phyloP scores from a whole-genome alignment of 2,329 filamentous ascomycete genomes.

The Pochonia chlamydosporia region DNA sequence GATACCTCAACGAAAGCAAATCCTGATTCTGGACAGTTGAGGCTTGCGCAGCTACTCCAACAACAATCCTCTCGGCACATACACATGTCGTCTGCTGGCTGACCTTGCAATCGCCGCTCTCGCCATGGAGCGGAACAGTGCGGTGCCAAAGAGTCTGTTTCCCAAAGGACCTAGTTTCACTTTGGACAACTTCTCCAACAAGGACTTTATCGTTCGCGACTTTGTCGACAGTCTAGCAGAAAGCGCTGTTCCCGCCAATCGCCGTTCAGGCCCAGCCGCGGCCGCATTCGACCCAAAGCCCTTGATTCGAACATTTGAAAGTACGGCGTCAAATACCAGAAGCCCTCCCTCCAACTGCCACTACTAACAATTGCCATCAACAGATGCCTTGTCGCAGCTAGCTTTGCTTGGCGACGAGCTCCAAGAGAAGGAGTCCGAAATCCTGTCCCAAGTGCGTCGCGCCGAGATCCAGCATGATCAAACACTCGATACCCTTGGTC shows the following conservation, averaged over 20 bases:
- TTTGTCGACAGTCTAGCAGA: conserved; percentile 94
- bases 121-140: conserved; percentile 37
- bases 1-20: no score
- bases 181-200: conserved; percentile 79
- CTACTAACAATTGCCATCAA: not conserved
- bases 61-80: no score
- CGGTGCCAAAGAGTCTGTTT: conserved; percentile 58
- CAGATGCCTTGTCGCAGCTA: conserved; percentile 62
- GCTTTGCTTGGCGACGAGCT: conserved; percentile 73
- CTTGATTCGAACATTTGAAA: conserved; percentile 90
- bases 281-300: conserved; percentile 88
- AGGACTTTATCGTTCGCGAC: conserved; percentile 96
- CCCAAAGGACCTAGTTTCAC: conserved; percentile 77
- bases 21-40: not conserved
- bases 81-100: conserved; percentile 24
- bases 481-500: conserved; percentile 79
- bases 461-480: conserved; percentile 90
- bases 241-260: conserved; percentile 69
- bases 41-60: not conserved
- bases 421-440: conserved; percentile 83
- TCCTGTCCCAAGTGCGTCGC: conserved; percentile 81
- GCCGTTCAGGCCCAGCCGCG: conserved; percentile 65
- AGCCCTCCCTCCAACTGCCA: not conserved
- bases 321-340: conserved; percentile 30
- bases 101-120: conserved; percentile 14